Evolutionary conservation across 352 stramenopile species (phyloP).

Genomic region (Globisporangium iwayamae): DNA sequence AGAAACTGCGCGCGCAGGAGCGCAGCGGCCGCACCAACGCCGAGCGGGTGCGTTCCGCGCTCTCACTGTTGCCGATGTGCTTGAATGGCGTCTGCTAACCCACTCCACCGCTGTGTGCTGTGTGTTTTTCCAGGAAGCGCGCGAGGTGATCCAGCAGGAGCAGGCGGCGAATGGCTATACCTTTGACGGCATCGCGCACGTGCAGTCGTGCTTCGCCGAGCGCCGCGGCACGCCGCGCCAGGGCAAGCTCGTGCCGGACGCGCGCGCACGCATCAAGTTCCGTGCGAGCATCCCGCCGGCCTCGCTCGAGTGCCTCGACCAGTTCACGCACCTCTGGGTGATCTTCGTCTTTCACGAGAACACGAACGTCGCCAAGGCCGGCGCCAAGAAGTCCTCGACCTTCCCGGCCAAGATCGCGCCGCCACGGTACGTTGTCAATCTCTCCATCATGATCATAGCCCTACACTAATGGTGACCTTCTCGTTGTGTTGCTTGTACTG

Average conservation of each 20-base stretch:
- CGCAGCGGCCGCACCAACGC: conserved; percentile 67
- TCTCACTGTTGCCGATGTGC: neutral
- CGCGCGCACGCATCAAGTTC: conserved; percentile 72
- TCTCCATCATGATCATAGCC: neutral
- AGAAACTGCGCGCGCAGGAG: conserved; percentile 68
- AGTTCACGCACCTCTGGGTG: conserved; percentile 90
- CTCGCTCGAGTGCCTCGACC: conserved; percentile 73
- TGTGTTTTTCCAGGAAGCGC: conserved; percentile 30
- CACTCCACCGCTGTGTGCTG: neutral
- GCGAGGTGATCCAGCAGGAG: conserved; percentile 60
- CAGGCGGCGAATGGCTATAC: conserved; percentile 62
- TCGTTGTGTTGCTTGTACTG: neutral
- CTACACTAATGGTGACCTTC: neutral
- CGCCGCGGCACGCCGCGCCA: conserved; percentile 84
- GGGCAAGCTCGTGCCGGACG: conserved; percentile 61
- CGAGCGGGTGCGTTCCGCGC: conserved; percentile 29
- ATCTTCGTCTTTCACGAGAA: conserved; percentile 91
- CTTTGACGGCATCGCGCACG: conserved; percentile 64
- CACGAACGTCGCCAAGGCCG: conserved; percentile 67
- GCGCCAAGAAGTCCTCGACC: conserved; percentile 42
- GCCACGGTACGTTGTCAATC: conserved; percentile 26
- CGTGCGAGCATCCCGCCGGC: conserved; percentile 66
- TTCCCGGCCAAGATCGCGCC: conserved; percentile 82
- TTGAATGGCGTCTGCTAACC: neutral
- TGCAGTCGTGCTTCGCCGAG: conserved; percentile 85